Base-by-base conservation (phyloP, 1,284 basidiomycete genomes). In the Trametes sp. region DNA sequence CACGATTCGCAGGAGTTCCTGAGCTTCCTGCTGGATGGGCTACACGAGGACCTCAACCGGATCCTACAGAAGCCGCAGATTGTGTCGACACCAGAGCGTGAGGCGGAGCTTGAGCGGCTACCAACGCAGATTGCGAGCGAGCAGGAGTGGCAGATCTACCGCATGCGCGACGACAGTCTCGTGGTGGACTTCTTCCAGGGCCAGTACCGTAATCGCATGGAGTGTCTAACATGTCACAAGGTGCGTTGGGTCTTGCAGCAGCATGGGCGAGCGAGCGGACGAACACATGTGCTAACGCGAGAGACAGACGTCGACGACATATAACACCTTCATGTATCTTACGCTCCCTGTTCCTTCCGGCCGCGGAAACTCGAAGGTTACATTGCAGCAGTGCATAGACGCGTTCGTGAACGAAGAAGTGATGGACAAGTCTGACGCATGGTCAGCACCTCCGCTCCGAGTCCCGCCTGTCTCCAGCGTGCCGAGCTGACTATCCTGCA, bases 1-100 rank as follows among this genome's bases (percentile, higher is more conserved):
- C 97, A 99, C 73, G 97, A 99, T 77, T 97, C 95, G 24, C 97
- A 98, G 78, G 97, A 99, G 79, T 97, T 98, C 77, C 83, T 99
- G 26, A 94, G 90, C 33, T 98, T 98, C 80, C 85, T 99, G 26
- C 82, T 99, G 57, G 97, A 98, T 74, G 95, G 95, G 1, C 84
- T 99, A 51, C 97, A 99, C 76, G 97, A 99, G 76, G 97, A 99
- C 76, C 82, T 98, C 62, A 99, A 98, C 74, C 87, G 96, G 21
- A 85, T 98, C 52, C 79, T 95, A 64, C 79, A 87, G 38, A 95
- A 94, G 74, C 93, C 94, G 1, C 80, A 82, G 23, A 82, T 87
- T 54, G 84, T 88, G 49, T 83, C 87, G 33, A 93, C 93, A n/a
- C 89, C 93, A 4, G 90, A 93, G 72, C 86, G 93, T 63, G 97